Percentiles rank a stretch among this genome's conserved stretches.
These are phyloP conservation scores for Neltuma alba DNA, from an alignment of 306 rosid species.

Conservation along the genomic window DNA sequence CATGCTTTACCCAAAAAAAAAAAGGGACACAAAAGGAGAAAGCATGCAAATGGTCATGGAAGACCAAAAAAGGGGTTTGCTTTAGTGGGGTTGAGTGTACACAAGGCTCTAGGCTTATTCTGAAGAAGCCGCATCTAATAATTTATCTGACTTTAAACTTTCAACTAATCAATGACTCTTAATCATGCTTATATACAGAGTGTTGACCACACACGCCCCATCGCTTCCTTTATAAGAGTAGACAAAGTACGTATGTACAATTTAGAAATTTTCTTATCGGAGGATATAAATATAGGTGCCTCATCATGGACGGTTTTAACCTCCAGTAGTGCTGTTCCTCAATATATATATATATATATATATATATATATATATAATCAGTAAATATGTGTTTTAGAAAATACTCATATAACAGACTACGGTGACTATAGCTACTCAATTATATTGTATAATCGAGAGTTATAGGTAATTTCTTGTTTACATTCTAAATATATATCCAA, in stretches of 20 bases:
- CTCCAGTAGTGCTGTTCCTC: too few relatives aligned
- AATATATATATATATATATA: too few relatives aligned
- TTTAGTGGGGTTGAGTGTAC: not conserved
- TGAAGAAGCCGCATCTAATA: not conserved
- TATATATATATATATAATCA: too few relatives aligned
- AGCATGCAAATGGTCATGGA: not conserved
- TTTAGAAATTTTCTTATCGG: not conserved
- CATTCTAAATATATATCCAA: not conserved
- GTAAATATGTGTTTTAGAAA: too few relatives aligned
- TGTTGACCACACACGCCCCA: not conserved
- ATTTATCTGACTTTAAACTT: conserved; percentile 11
- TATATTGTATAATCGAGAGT: too few relatives aligned
- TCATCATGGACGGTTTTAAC: not conserved
- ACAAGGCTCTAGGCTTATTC: not conserved
- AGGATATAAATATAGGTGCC: not conserved
- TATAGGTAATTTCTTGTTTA: not conserved
- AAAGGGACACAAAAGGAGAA: not conserved
- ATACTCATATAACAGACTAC: too few relatives aligned
- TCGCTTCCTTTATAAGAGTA: not conserved
- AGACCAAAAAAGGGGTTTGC: not conserved
- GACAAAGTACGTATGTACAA: not conserved
- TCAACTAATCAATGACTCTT: not conserved
- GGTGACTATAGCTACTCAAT: not conserved
- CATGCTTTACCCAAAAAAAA: not conserved
- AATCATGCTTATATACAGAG: too few relatives aligned